Evolutionary conservation across 164 flowering plant species (phyloP).

Genomic region (Euptelea pleiosperma): DNA sequence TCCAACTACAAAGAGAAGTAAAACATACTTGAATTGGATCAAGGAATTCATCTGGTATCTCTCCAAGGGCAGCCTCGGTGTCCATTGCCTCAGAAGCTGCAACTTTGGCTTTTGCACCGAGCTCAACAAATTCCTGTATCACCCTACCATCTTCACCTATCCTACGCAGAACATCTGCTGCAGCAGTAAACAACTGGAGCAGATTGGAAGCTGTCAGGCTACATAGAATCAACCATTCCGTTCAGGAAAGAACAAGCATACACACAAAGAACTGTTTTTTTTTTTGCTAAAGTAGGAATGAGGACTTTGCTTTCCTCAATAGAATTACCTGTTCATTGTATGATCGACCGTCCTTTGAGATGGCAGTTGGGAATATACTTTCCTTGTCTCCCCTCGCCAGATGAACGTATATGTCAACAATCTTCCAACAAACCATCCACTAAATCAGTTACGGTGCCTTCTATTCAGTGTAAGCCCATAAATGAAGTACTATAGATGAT

Average conservation of each 20-base stretch:
- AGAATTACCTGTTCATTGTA: constrained; percentile 76
- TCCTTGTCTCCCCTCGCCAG: constrained; percentile 76
- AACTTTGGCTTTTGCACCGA: constrained; percentile 69
- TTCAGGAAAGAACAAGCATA: not conserved
- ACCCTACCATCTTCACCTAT: constrained; percentile 73
- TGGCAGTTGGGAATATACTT: constrained; percentile 73
- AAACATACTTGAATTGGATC: constrained; percentile 82
- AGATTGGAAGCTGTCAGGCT: constrained; percentile 14
- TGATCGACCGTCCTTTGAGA: constrained; percentile 85
- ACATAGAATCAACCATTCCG: not conserved
- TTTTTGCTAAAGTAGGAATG: not conserved
- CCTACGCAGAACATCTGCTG: constrained; percentile 63
- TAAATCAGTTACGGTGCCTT: not conserved
- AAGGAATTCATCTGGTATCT: constrained; percentile 88
- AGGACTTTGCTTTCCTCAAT: too few relatives aligned
- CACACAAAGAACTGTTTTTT: not conserved
- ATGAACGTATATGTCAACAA: constrained; percentile 82
- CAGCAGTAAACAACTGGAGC: constrained; percentile 72
- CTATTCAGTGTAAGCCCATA: not conserved
- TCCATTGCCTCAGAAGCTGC: constrained; percentile 91
- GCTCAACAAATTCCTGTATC: constrained; percentile 71
- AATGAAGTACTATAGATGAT: not conserved
- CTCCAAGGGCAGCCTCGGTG: constrained; percentile 80
- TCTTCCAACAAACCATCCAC: constrained; percentile 36
- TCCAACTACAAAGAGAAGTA: not conserved